Percentiles rank a stretch among this genome's conserved stretches.
Evolutionary conservation across 108 stramenopile species (phyloP).

Genomic region (Nitzschia palea): DNA sequence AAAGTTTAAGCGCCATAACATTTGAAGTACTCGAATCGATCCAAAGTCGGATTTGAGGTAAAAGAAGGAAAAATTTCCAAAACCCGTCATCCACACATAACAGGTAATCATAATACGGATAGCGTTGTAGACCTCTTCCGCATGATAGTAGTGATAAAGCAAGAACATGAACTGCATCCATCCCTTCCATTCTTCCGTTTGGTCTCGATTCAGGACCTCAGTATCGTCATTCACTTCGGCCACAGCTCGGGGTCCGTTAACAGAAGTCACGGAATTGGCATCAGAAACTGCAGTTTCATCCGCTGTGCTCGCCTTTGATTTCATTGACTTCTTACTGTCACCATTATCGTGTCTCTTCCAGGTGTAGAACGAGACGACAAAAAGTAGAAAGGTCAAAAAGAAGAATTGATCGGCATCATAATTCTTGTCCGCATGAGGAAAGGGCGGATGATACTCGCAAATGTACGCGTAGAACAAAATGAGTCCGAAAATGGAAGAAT

Average conservation of each 20-base stretch:
- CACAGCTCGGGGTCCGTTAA: constrained; percentile 19
- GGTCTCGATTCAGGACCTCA: constrained; percentile 92
- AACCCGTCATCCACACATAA: constrained; percentile 99
- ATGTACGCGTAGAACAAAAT: constrained; percentile 82
- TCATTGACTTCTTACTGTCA: constrained; percentile 11
- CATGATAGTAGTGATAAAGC: constrained; percentile 97
- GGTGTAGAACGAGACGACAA: constrained; percentile 58
- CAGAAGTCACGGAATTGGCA: neutral
- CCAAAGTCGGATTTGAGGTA: constrained; percentile 93
- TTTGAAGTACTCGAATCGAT: constrained; percentile 89
- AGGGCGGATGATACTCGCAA: constrained; percentile 85
- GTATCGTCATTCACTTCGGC: constrained; percentile 53
- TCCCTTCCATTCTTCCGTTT: constrained; percentile 99
- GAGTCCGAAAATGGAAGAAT: constrained; percentile 68
- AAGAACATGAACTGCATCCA: constrained; percentile 99
- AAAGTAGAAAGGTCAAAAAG: constrained; percentile 61
- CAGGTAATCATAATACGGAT: constrained; percentile 97
- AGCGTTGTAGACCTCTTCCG: constrained; percentile 93
- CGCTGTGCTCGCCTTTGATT: neutral
- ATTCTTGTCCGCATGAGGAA: constrained; percentile 70
- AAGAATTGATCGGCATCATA: constrained; percentile 87
- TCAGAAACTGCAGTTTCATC: neutral
- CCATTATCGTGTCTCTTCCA: constrained; percentile 39
- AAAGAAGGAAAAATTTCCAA: constrained; percentile 96
- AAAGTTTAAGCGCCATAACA: constrained; percentile 98